Evolutionary conservation across 2,329 filamentous ascomycete genomes (phyloP).

Genomic region (Talaromyces sp.): DNA sequence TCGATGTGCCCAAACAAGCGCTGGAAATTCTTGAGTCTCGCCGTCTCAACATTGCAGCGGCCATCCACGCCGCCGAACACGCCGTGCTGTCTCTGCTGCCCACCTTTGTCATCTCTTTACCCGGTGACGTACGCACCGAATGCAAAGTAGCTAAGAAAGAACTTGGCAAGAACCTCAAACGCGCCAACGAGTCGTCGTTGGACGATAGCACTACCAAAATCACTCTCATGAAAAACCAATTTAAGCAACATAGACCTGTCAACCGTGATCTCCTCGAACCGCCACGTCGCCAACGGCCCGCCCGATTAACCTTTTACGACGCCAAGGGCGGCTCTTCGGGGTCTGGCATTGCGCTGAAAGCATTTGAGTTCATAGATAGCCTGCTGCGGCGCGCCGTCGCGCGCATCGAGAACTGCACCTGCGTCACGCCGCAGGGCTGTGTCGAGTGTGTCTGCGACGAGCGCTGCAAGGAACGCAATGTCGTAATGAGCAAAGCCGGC

Average conservation of each 20-base stretch:
- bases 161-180: slow-evolving; percentile 58
- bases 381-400: slow-evolving; percentile 71
- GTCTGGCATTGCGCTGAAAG: slow-evolving; percentile 83
- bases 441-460: slow-evolving; percentile 86
- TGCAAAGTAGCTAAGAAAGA: slow-evolving; percentile 89
- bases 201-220: slow-evolving; percentile 1
- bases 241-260: not conserved
- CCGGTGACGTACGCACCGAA: slow-evolving; percentile 88
- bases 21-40: slow-evolving; percentile 72
- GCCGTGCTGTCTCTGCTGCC: slow-evolving; percentile 82
- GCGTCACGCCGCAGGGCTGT: slow-evolving; percentile 65
- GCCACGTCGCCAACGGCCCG: slow-evolving; percentile 69
- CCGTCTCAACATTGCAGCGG: slow-evolving; percentile 75
- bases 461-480: slow-evolving; percentile 77
- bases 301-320: slow-evolving; percentile 89
- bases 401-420: slow-evolving; percentile 71
- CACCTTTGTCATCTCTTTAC: slow-evolving; percentile 83
- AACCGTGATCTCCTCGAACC: slow-evolving; percentile 18
- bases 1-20: slow-evolving; percentile 77
- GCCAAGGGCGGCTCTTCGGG: slow-evolving; percentile 82
- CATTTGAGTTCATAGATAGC: slow-evolving; percentile 85
- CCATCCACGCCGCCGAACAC: slow-evolving; percentile 93
- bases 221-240: not conserved
- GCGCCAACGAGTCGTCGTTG: slow-evolving; percentile 23
- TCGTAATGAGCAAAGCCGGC: slow-evolving; percentile 91